Evolutionary conservation across 305 asterid species (phyloP).

Genomic region (Plantago coronopus): DNA sequence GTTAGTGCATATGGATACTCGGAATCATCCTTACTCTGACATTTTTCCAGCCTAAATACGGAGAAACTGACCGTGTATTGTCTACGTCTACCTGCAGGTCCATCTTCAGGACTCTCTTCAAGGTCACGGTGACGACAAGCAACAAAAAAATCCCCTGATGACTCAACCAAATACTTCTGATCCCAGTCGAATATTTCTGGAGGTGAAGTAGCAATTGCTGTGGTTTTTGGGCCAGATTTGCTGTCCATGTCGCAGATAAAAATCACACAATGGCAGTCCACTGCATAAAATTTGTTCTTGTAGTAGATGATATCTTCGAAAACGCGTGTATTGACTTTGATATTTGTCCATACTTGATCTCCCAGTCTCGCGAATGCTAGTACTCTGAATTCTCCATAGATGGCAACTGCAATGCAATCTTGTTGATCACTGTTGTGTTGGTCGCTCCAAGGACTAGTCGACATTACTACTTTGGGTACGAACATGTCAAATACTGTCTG

Average conservation of each 20-base stretch:
- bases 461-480: neutral
- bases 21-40: too few species aligned
- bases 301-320: neutral
- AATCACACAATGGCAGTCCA: neutral
- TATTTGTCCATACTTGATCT: neutral
- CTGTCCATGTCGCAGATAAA: neutral
- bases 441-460: neutral
- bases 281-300: neutral
- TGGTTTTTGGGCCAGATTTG: neutral
- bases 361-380: neutral
- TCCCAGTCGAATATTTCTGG: neutral
- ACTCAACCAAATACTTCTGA: constrained; percentile 2
- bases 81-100: too few species aligned
- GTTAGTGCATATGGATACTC: neutral
- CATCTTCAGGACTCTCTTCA: too few species aligned
- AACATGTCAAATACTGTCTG: neutral
- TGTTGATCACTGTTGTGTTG: neutral
- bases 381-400: neutral
- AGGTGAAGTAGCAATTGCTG: neutral
- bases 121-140: neutral
- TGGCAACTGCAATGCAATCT: neutral
- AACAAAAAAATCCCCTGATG: neutral
- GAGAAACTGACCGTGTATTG: neutral
- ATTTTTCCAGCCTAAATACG: neutral
- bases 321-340: neutral